Evolutionary conservation across 176 grass and related monocot genomes (phyloP).

Genomic region (Thinopyrum elongatum): DNA sequence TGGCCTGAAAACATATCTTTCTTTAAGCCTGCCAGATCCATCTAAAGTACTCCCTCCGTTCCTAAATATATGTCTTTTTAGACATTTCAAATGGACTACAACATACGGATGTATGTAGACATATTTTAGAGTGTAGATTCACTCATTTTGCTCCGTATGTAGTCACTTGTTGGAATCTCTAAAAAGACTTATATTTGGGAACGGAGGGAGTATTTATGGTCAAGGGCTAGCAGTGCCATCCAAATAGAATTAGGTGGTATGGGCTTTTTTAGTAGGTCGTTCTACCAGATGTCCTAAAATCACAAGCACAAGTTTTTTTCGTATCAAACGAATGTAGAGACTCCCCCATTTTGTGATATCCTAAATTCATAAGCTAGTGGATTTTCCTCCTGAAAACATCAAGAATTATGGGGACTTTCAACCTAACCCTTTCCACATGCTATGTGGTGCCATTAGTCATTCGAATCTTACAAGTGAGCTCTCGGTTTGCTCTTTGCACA

Average conservation of each 20-base stretch:
- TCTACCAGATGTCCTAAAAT: not conserved
- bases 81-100: too few relatives aligned
- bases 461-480: not conserved
- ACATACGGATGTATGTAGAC: too few relatives aligned
- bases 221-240: not conserved
- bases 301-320: not conserved
- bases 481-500: not conserved
- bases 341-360: not conserved
- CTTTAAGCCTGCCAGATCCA: not conserved
- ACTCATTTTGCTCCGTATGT: too few relatives aligned
- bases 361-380: not conserved
- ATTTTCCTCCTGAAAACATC: not conserved
- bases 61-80: too few relatives aligned
- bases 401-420: not conserved
- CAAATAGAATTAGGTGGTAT: not conserved
- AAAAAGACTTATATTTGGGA: too few relatives aligned
- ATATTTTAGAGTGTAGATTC: too few relatives aligned
- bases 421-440: not conserved
- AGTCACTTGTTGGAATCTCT: too few relatives aligned
- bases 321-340: not conserved
- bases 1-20: not conserved
- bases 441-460: not conserved
- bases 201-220: not conserved
- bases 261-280: not conserved
- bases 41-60: too few relatives aligned